These are phyloP conservation scores for Coemansia sp. DNA, from an alignment of 192 early-diverging fungal species.

Conservation along the genomic window DNA sequence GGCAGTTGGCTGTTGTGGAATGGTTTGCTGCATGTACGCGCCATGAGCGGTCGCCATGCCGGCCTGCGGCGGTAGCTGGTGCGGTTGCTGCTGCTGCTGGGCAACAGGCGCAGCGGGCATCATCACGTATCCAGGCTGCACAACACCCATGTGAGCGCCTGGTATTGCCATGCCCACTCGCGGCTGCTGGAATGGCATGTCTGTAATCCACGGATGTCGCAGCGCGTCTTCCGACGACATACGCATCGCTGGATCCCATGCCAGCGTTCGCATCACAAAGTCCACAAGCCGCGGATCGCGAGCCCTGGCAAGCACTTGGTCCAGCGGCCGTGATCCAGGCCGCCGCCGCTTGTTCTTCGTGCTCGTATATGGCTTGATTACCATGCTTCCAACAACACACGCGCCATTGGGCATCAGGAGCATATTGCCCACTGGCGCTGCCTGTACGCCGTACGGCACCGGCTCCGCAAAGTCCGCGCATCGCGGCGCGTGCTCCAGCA, in stretches of 20 bases:
- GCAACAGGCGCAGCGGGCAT: slow-evolving; percentile 18
- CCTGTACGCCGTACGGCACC: slow-evolving; percentile 26
- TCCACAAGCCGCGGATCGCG: slow-evolving; percentile 79
- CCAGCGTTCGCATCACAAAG: slow-evolving; percentile 79
- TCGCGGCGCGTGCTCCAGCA: slow-evolving; percentile 77
- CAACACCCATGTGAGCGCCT: slow-evolving; percentile 20
- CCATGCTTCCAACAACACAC: slow-evolving; percentile 32
- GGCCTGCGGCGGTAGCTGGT: slow-evolving; percentile 17
- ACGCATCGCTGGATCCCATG: slow-evolving; percentile 87
- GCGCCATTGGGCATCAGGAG: slow-evolving; percentile 34
- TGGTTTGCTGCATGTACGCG: slow-evolving; percentile 15
- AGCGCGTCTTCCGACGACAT: slow-evolving; percentile 85
- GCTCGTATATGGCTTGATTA: slow-evolving; percentile 60
- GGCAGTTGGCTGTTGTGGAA: slow-evolving; percentile 30
- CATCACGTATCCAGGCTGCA: slow-evolving; percentile 45
- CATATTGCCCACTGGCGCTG: slow-evolving; percentile 24
- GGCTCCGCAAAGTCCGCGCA: slow-evolving; percentile 83
- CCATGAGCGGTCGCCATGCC: slow-evolving; percentile 14
- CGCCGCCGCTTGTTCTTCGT: slow-evolving; percentile 87
- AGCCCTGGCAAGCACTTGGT: slow-evolving; percentile 65
- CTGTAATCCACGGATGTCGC: slow-evolving; percentile 80
- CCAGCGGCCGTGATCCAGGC: slow-evolving; percentile 75
- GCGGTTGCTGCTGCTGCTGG: slow-evolving; percentile 24
- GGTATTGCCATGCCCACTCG: slow-evolving; percentile 20
- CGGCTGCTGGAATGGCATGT: slow-evolving; percentile 48